These are phyloP conservation scores for Diddensiella caesifluorescens DNA, from an alignment of 805 yeast genomes.

Conservation along the genomic window DNA sequence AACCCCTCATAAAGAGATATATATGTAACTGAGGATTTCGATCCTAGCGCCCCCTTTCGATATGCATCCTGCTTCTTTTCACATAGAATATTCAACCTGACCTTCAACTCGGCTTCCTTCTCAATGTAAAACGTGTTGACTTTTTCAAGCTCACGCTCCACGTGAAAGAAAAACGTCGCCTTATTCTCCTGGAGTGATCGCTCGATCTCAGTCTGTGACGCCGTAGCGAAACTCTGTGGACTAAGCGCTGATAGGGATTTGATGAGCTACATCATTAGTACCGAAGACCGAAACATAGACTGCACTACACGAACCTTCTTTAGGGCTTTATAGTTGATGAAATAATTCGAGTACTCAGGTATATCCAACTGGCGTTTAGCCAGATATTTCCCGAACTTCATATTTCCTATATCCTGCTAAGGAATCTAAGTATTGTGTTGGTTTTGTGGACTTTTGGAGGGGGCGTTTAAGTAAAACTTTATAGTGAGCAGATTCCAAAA, in stretches of 20 bases:
- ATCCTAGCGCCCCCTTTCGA: conserved; percentile 40
- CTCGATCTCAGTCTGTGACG: conserved; percentile 35
- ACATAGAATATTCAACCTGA: conserved; percentile 68
- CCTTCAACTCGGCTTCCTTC: conserved; percentile 81
- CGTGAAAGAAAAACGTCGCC: conserved; percentile 78
- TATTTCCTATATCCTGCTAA: no score
- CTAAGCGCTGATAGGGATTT: conserved; percentile 62
- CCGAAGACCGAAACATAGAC: not conserved
- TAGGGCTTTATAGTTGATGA: conserved; percentile 89
- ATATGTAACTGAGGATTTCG: conserved; percentile 68
- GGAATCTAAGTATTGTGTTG: no score
- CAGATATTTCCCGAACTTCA: conserved; percentile 93
- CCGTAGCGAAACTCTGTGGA: conserved; percentile 25
- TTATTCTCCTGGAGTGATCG: conserved; percentile 76
- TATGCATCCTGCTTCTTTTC: conserved; percentile 59
- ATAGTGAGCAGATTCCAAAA: no score
- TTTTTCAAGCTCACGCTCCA: conserved; percentile 92
- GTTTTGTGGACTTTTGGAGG: no score
- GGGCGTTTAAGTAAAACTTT: no score
- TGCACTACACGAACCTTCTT: conserved; percentile 46
- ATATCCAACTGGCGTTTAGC: conserved; percentile 91
- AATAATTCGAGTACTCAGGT: conserved; percentile 91
- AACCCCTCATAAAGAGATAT: conserved; percentile 82
- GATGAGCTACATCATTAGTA: conserved; percentile 43
- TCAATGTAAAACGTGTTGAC: conserved; percentile 89